These are phyloP conservation scores for Wallemia ichthyophaga DNA, from an alignment of 1,284 basidiomycete genomes.

Conservation along the genomic window DNA sequence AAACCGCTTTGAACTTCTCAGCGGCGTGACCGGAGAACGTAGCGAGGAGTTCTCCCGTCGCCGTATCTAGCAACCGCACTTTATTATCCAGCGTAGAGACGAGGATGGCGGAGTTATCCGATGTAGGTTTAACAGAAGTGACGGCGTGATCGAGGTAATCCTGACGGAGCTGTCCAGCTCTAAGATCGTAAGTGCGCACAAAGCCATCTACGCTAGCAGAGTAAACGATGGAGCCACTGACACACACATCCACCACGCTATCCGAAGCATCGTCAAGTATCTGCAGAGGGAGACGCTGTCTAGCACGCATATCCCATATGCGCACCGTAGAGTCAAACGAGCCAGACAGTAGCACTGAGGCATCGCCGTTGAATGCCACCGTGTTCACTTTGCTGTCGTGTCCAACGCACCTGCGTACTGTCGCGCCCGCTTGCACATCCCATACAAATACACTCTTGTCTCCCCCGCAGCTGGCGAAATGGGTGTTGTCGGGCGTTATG, in stretches of 20 bases:
- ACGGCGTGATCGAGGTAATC: slow-evolving; percentile 76
- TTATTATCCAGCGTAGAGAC: slow-evolving; percentile 56
- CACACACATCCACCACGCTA: slow-evolving; percentile 48
- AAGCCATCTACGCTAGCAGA: slow-evolving; percentile 71
- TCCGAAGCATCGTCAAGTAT: slow-evolving; percentile 66
- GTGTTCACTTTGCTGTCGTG: slow-evolving; percentile 70
- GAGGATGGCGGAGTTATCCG: slow-evolving; percentile 43
- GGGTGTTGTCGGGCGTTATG: slow-evolving; percentile 79
- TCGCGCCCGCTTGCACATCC: slow-evolving; percentile 69
- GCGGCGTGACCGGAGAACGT: slow-evolving; percentile 50
- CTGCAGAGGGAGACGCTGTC: slow-evolving; percentile 58
- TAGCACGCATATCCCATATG: slow-evolving; percentile 63
- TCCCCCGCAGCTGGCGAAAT: slow-evolving; percentile 74
- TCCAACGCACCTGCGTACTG: slow-evolving; percentile 48
- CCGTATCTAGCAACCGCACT: slow-evolving; percentile 53
- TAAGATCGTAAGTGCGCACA: slow-evolving; percentile 70
- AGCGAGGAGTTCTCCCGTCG: slow-evolving; percentile 56
- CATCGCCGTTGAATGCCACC: slow-evolving; percentile 66
- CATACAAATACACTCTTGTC: slow-evolving; percentile 77
- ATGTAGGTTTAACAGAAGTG: slow-evolving; percentile 41
- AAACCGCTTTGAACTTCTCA: slow-evolving; percentile 40
- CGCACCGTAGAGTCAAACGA: slow-evolving; percentile 27
- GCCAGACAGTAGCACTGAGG: slow-evolving; percentile 61
- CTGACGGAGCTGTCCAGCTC: slow-evolving; percentile 56
- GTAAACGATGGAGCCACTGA: slow-evolving; percentile 32